These are phyloP conservation scores for Aspergillus neotritici DNA, from an alignment of 2,329 filamentous ascomycete genomes.

Conservation along the genomic window DNA sequence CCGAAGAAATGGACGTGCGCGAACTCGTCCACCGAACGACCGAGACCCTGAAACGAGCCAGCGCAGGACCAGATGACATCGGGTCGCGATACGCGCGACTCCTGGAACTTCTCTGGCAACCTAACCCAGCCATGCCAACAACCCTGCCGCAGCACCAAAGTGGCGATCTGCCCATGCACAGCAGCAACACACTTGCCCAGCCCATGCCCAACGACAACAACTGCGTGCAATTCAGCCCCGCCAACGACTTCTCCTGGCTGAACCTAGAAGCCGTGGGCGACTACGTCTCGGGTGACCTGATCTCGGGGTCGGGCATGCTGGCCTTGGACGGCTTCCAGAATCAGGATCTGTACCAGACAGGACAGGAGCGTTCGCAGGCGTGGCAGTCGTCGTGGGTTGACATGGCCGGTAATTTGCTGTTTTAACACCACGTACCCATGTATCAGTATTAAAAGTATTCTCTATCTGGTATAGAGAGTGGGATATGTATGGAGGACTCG, in stretches of 20 bases:
- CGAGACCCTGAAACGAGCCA: constrained; percentile 54
- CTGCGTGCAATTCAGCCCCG: constrained; percentile 40
- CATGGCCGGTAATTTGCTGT: constrained; percentile 33
- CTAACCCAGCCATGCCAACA: constrained; percentile 25
- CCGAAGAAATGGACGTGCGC: constrained; percentile 52
- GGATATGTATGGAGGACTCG: too few species aligned
- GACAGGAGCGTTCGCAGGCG: constrained; percentile 27
- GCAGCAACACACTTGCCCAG: constrained; percentile 22
- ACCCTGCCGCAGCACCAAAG: constrained; percentile 23
- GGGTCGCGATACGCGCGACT: constrained; percentile 58
- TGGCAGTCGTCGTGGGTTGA: constrained; percentile 42
- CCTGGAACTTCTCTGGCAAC: constrained; percentile 56
- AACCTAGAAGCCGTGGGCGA: constrained; percentile 57
- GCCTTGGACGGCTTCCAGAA: constrained; percentile 34
- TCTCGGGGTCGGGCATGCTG: constrained; percentile 29
- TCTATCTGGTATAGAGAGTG: too few species aligned
- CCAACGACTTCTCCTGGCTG: constrained; percentile 58
- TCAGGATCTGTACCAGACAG: constrained; percentile 24
- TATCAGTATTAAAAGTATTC: too few species aligned
- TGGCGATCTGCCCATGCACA: constrained; percentile 30
- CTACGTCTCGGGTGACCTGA: constrained; percentile 47
- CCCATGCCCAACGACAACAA: constrained; percentile 31
- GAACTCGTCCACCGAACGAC: constrained; percentile 56
- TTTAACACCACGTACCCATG: constrained; percentile 13
- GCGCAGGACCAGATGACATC: constrained; percentile 53